Evolutionary conservation across 108 stramenopile species (phyloP).

Genomic region (Stephanodiscus triporus): DNA sequence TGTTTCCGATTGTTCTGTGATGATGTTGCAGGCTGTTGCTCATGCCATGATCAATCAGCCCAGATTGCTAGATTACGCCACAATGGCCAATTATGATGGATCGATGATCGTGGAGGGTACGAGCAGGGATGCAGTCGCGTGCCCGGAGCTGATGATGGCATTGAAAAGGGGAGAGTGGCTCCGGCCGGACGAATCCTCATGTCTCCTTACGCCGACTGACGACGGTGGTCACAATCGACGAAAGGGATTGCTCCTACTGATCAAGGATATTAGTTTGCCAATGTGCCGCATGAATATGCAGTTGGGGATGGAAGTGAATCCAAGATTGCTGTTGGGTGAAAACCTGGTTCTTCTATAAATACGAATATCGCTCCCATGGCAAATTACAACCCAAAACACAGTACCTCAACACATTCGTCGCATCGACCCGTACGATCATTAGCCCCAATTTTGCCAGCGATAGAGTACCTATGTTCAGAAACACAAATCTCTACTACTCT

Average conservation of each 20-base stretch:
- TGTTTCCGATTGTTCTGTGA: no score
- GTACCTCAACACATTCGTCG: no score
- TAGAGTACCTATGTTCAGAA: no score
- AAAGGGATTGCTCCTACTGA: slow-evolving; percentile 36
- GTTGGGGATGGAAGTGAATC: slow-evolving; percentile 39
- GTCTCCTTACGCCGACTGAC: slow-evolving; percentile 15
- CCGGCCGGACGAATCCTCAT: slow-evolving; percentile 32
- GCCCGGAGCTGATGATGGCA: slow-evolving; percentile 36
- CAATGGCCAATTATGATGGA: slow-evolving; percentile 3
- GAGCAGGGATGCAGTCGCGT: not conserved
- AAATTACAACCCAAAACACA: no score
- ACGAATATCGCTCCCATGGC: no score
- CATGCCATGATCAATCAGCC: no score
- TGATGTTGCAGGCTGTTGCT: no score
- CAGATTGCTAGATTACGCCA: no score
- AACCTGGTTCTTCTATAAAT: not conserved
- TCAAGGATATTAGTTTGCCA: slow-evolving; percentile 31
- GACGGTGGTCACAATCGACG: not conserved
- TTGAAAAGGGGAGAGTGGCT: slow-evolving; percentile 42
- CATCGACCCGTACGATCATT: no score
- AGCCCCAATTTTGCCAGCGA: no score
- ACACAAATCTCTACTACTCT: no score
- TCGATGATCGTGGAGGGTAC: not conserved
- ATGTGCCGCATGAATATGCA: slow-evolving; percentile 45
- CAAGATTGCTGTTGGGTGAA: not conserved